phyloP scores from a whole-genome alignment of 805 yeast species.

The Kockiozyma suomiensis region DNA sequence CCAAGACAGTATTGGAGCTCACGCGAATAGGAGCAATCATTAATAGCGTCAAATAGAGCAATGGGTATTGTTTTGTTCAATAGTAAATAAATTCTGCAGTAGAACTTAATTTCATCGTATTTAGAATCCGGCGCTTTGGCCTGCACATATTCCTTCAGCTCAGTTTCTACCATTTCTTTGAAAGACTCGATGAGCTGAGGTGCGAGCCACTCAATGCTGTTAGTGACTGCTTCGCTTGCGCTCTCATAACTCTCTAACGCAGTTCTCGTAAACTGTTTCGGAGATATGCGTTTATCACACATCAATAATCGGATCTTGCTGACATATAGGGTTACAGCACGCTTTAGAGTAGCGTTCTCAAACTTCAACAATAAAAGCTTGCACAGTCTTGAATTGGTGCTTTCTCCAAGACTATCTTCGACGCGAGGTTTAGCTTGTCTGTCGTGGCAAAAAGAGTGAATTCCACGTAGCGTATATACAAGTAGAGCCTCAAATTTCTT shows the following conservation, averaged over 20 bases:
- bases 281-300: neutral
- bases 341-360: conserved; percentile 1
- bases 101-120: neutral
- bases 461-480: conserved; percentile 15
- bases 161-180: neutral
- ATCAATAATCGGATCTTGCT: neutral
- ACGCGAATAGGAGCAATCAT: neutral
- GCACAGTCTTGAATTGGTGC: neutral
- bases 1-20: neutral
- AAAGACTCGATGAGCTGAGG: neutral
- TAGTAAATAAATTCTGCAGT: neutral
- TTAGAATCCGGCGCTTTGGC: neutral
- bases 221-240: conserved; percentile 50
- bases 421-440: neutral
- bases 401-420: neutral
- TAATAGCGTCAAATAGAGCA: neutral
- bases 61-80: neutral
- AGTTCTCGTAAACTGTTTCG: neutral
- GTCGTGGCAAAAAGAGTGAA: neutral
- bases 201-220: conserved; percentile 34
- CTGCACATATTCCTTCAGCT: neutral
- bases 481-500: conserved; percentile 15
- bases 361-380: neutral
- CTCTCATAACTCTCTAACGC: conserved; percentile 37
- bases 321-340: neutral